Base-by-base conservation (phyloP, 2,329 filamentous ascomycete species). In the Shiraia sp. region DNA sequence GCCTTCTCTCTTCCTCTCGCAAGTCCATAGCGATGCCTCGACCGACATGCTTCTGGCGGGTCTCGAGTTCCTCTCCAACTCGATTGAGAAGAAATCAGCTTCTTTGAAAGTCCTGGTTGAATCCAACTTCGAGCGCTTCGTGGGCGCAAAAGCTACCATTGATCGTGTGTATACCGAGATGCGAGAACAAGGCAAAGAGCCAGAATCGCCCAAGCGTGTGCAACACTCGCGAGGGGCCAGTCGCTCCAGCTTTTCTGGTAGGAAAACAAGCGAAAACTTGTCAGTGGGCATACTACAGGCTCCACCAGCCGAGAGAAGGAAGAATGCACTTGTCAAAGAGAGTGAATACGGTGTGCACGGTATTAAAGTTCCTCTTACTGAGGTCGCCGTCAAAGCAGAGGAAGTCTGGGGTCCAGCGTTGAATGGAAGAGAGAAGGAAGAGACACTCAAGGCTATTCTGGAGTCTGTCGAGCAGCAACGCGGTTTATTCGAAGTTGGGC, bases 151-250 rank as follows among this genome's bases (percentile, higher is more conserved):
- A 70, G 89, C 92, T 13, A 97, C 92, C 6, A 97, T 99, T 61
- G 93, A 99, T 73, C 95, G 95, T 72, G 93, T 99, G 37, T 99
- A 99, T 72, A 95, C 86, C 49, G 93, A 99, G 70, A 99, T 99
- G 93, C 76, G 80, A 19, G 79, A 79, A 24, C 79, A 96, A 82
- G 78, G 91, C 76, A 70, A 72, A 29, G 71, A 79, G 41, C 39
- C 52, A 1, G 60, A 63, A 14, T 40, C 56, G 5, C 56, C 53
- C 23, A 36, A 39, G 27, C 66, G 71, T 13, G 66, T 72, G n/a
- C 66, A 72, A 14, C 85, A 88, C 61, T 85, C 82, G 14, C 79
- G 86, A 15, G 83, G 85, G 53, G 74, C 82, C 16, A 90, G 87
- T 67, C 81, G 83, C 57, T 80, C 76, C 46, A 85, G 81, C 63